Evolutionary conservation across 2,329 filamentous ascomycete species (phyloP).

Genomic region (Pezicula radicicola): DNA sequence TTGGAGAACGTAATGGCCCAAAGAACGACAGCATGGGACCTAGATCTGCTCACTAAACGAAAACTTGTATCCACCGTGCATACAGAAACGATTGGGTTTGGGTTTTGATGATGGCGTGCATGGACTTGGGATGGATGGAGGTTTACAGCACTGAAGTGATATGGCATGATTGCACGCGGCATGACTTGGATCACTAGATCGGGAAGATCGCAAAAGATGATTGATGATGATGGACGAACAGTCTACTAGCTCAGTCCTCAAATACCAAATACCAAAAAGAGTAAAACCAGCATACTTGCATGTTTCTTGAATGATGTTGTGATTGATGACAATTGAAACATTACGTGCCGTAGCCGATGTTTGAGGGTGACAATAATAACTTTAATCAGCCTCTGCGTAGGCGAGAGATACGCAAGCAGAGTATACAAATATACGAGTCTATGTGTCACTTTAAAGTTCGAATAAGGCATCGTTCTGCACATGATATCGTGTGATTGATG

Average conservation of each 20-base stretch:
- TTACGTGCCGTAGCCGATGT: too few species aligned
- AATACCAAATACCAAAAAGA: neutral
- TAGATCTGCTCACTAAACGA: conserved; percentile 21
- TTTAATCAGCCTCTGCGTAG: too few species aligned
- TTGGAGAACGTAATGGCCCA: conserved; percentile 28
- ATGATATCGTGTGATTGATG: too few species aligned
- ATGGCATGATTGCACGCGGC: conserved; percentile 1
- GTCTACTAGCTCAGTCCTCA: conserved; percentile 1
- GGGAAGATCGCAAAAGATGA: neutral
- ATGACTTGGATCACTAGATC: neutral
- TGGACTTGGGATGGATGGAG: neutral
- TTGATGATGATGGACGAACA: neutral
- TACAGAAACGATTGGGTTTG: neutral
- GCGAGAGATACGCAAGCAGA: too few species aligned
- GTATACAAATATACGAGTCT: too few species aligned
- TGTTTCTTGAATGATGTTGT: too few species aligned
- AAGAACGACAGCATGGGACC: conserved; percentile 28
- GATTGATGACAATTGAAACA: too few species aligned
- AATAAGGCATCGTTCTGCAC: too few species aligned
- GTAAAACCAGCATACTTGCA: neutral
- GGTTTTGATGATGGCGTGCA: neutral
- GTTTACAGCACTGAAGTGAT: neutral
- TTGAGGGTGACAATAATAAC: too few species aligned
- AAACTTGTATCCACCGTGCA: neutral
- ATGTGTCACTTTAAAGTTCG: too few species aligned